phyloP scores from a whole-genome alignment of 2,329 filamentous ascomycete genomes.

The Hymenoscyphus occultus region DNA sequence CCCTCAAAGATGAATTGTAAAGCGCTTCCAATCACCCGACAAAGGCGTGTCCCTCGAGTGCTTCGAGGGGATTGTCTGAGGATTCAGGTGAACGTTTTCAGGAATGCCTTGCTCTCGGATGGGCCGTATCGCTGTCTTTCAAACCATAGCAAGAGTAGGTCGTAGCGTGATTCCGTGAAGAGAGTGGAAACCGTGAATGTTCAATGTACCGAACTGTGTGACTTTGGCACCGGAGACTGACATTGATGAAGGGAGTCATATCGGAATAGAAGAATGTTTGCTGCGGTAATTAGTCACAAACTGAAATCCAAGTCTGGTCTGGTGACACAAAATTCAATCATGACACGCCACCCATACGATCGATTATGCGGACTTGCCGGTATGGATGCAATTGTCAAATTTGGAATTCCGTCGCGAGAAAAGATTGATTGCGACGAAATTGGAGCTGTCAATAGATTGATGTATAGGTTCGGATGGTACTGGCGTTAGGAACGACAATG shows the following conservation, averaged over 20 bases:
- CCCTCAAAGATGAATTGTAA: background rate
- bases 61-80: background rate
- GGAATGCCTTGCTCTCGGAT: background rate
- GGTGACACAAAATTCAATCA: background rate
- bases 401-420: too few species aligned
- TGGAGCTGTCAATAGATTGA: background rate
- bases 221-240: background rate
- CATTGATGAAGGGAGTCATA: background rate
- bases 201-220: background rate
- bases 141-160: background rate
- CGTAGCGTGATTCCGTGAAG: background rate
- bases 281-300: slow-evolving; percentile 3
- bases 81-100: background rate
- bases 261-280: background rate
- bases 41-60: background rate
- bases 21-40: background rate
- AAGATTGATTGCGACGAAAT: background rate
- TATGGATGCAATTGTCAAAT: background rate
- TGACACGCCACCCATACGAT: background rate
- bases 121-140: background rate
- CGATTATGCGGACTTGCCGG: background rate
- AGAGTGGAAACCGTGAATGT: background rate
- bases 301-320: background rate
- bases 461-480: background rate
- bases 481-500: background rate